Conservation (phyloP, 2,329 filamentous ascomycete species). For the Triangularia setosa region DNA sequence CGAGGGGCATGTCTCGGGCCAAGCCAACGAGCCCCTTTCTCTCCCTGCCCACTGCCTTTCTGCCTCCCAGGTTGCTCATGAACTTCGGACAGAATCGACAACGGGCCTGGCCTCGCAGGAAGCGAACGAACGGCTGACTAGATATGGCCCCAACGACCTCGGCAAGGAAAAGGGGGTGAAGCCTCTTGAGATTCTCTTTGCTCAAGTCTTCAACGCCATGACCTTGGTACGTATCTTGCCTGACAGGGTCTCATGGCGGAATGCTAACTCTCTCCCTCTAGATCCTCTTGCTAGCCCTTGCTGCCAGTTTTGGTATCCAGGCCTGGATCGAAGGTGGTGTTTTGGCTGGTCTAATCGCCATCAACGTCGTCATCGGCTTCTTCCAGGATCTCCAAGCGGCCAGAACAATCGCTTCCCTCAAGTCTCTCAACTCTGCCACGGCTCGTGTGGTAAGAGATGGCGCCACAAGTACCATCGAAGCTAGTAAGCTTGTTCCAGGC, state of each 20-base stretch:
- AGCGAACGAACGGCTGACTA: slow-evolving; percentile 44
- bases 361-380: slow-evolving; percentile 53
- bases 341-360: slow-evolving; percentile 33
- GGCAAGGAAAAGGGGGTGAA: slow-evolving; percentile 52
- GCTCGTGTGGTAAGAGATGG: slow-evolving; percentile 47
- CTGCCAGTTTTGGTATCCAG: slow-evolving; percentile 46
- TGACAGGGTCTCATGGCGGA: neutral
- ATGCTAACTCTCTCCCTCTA: slow-evolving; percentile 27
- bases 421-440: slow-evolving; percentile 46
- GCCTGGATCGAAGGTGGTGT: slow-evolving; percentile 51
- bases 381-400: slow-evolving; percentile 51
- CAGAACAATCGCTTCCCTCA: slow-evolving; percentile 50
- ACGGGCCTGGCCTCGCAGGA: slow-evolving; percentile 50
- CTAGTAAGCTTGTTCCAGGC: slow-evolving; percentile 48
- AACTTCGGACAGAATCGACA: slow-evolving; percentile 48
- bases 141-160: slow-evolving; percentile 55
- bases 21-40: slow-evolving; percentile 37
- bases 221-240: slow-evolving; percentile 44
- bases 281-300: slow-evolving; percentile 47
- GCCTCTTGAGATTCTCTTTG: slow-evolving; percentile 52
- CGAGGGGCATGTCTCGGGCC: slow-evolving; percentile 9
- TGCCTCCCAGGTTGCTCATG: slow-evolving; percentile 41
- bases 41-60: slow-evolving; percentile 52
- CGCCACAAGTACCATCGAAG: slow-evolving; percentile 13
- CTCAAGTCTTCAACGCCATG: slow-evolving; percentile 61